These are phyloP conservation scores for Leccinum pellstonianum DNA, from an alignment of 768 basidiomycete species.

Conservation along the genomic window DNA sequence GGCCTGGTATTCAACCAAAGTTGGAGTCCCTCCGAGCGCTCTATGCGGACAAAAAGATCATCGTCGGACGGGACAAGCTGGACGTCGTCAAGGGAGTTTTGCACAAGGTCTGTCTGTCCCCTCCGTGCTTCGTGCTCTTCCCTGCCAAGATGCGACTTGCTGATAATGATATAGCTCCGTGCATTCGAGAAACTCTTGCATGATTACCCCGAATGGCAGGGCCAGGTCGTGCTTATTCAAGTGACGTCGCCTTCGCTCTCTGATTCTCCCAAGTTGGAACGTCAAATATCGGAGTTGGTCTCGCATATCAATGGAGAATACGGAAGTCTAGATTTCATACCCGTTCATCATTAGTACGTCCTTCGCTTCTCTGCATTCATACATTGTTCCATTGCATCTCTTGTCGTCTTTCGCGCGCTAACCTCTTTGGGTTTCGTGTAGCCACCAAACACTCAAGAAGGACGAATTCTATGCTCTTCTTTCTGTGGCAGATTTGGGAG, in stretches of 20 bases:
- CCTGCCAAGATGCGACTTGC: neutral
- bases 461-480: conserved; percentile 98
- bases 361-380: neutral
- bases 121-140: neutral
- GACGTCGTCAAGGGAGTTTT: conserved; percentile 98
- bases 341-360: conserved; percentile 95
- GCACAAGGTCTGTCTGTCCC: conserved; percentile 79
- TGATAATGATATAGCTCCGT: conserved; percentile 55
- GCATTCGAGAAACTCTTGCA: conserved; percentile 93
- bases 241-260: conserved; percentile 92
- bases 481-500: conserved; percentile 88
- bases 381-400: neutral
- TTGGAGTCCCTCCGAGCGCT: conserved; percentile 76
- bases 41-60: conserved; percentile 97
- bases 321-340: conserved; percentile 91
- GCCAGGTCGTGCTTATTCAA: conserved; percentile 75
- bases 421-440: conserved; percentile 29
- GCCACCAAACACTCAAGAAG: conserved; percentile 95
- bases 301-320: conserved; percentile 95
- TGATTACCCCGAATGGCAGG: conserved; percentile 94
- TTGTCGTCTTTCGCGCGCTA: neutral
- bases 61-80: conserved; percentile 95
- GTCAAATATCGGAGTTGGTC: conserved; percentile 90
- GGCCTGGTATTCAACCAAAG: conserved; percentile 88
- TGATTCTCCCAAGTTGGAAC: conserved; percentile 91